Evolutionary conservation across 1,284 basidiomycete species (phyloP).

Genomic region (Agroathelia rolfsii): DNA sequence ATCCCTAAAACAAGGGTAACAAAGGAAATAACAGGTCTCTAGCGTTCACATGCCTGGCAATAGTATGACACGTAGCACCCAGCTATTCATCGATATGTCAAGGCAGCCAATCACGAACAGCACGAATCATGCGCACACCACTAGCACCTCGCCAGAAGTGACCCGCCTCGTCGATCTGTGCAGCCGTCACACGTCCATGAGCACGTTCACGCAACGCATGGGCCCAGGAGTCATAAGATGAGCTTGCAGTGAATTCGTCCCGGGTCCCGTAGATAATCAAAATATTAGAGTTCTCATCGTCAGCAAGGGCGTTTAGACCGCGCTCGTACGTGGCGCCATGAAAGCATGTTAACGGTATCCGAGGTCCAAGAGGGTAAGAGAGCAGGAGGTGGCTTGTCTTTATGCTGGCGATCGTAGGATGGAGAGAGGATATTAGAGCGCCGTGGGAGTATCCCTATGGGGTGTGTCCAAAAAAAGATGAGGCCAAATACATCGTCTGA

Average conservation of each 20-base stretch:
- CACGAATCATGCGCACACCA: too few relatives aligned
- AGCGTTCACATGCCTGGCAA: too few relatives aligned
- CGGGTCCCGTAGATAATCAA: constrained; percentile 56
- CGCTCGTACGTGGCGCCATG: constrained; percentile 39
- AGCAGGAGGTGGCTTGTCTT: constrained; percentile 58
- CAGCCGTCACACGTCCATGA: neutral
- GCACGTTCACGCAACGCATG: constrained; percentile 22
- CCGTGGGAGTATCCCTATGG: constrained; percentile 74
- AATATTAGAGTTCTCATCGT: constrained; percentile 35
- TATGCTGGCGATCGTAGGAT: constrained; percentile 39
- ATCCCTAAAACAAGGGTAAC: too few relatives aligned
- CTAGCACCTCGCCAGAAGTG: too few relatives aligned
- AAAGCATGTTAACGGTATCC: constrained; percentile 63
- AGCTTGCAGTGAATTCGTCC: constrained; percentile 61
- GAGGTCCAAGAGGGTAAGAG: constrained; percentile 67
- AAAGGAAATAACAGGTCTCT: too few relatives aligned
- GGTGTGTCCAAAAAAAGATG: too few relatives aligned
- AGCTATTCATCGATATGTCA: too few relatives aligned
- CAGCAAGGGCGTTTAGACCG: constrained; percentile 39
- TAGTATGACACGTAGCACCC: too few relatives aligned
- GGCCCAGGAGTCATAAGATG: constrained; percentile 49
- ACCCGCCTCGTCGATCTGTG: too few relatives aligned
- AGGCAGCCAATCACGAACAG: too few relatives aligned
- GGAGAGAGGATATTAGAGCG: constrained; percentile 57
- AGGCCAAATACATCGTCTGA: neutral